Evolutionary conservation across 1,284 basidiomycete species (phyloP).

Genomic region (Ganoderma leucocontextum): DNA sequence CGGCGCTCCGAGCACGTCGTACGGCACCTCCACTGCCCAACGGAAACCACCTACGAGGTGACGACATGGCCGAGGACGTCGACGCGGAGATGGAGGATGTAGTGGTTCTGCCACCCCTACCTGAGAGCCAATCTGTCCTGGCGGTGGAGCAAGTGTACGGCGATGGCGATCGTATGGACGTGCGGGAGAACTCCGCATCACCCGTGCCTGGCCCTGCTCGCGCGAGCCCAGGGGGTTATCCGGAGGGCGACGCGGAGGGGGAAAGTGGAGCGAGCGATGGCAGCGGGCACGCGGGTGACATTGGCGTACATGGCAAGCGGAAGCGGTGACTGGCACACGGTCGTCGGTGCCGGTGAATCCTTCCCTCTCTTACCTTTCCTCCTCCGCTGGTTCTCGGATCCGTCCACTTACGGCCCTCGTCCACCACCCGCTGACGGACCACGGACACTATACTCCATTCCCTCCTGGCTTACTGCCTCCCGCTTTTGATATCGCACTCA

Average conservation of each 20-base stretch:
- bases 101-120: conserved; percentile 40
- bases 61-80: conserved; percentile 38
- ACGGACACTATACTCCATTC: not conserved
- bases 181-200: conserved; percentile 36
- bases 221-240: conserved; percentile 31
- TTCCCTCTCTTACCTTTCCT: conserved; percentile 5
- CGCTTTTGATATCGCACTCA: not conserved
- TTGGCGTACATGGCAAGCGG: conserved; percentile 42
- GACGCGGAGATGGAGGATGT: conserved; percentile 44
- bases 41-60: conserved; percentile 23
- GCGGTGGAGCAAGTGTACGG: conserved; percentile 33
- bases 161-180: conserved; percentile 30
- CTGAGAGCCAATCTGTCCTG: conserved; percentile 38
- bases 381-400: conserved; percentile 7
- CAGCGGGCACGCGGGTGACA: conserved; percentile 36
- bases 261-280: conserved; percentile 36
- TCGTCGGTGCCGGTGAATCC: no score
- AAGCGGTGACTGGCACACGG: conserved; percentile 37
- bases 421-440: not conserved
- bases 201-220: conserved; percentile 32
- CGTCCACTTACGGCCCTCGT: not conserved
- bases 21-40: conserved; percentile 21
- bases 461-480: not conserved
- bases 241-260: conserved; percentile 38
- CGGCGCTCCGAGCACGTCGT: conserved; percentile 30